A percentile compares a stretch with the other conserved stretches of the same genome.
These are phyloP conservation scores for Linnemannia schmuckeri DNA, from an alignment of 192 early-diverging fungal species.

Conservation along the genomic window DNA sequence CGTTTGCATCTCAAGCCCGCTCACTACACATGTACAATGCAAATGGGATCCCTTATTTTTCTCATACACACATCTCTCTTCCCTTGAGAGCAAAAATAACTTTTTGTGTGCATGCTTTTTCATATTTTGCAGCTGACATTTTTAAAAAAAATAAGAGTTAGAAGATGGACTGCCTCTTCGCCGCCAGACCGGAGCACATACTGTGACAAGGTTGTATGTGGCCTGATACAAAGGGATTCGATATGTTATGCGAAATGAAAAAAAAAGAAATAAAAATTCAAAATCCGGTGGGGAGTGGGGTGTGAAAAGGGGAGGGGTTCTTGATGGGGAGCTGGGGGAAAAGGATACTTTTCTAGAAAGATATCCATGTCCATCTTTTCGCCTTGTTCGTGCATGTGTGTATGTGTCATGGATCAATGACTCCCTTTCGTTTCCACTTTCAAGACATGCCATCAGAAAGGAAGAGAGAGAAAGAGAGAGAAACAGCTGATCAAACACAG, in stretches of 20 bases:
- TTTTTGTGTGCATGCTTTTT: neutral
- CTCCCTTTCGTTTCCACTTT: neutral
- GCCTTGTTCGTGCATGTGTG: neutral
- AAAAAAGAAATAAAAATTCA: constrained; percentile 5
- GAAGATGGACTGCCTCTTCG: neutral
- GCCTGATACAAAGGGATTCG: neutral
- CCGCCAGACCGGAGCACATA: neutral
- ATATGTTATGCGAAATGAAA: neutral
- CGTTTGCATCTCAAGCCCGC: too few relatives aligned
- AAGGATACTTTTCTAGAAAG: too few relatives aligned
- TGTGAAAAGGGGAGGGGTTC: neutral
- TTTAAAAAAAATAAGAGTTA: neutral
- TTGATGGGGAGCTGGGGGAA: neutral
- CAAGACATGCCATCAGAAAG: neutral
- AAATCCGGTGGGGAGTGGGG: constrained; percentile 7
- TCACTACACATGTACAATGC: too few relatives aligned
- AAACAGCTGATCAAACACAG: neutral
- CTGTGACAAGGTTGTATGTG: neutral
- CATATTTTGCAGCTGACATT: neutral
- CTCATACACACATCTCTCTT: neutral
- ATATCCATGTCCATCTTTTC: neutral
- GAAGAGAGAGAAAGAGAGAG: too few relatives aligned
- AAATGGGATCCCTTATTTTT: too few relatives aligned
- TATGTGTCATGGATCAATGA: neutral
- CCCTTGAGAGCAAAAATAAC: neutral